Percentiles rank a stretch among this genome's conserved stretches.
These are phyloP conservation scores for Datisca glomerata DNA, from an alignment of 306 rosid species.

Conservation along the genomic window DNA sequence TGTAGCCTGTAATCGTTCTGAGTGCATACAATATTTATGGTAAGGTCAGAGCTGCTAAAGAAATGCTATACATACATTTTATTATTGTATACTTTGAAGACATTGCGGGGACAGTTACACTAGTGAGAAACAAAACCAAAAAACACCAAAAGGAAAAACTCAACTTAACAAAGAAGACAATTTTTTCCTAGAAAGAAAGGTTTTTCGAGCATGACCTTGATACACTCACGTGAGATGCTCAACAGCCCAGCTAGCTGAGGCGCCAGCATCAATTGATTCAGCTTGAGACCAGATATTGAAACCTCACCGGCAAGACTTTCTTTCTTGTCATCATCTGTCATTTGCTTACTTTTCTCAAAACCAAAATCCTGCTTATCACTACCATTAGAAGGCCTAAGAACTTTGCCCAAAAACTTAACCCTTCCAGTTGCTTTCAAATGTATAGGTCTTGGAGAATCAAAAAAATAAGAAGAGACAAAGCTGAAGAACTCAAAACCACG, in stretches of 20 bases:
- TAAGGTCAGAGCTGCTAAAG: too few relatives aligned
- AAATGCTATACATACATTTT: too few relatives aligned
- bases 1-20: too few relatives aligned
- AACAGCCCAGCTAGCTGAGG: constrained; percentile 69
- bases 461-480: constrained; percentile 45
- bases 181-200: constrained; percentile 3
- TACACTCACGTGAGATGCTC: constrained; percentile 43
- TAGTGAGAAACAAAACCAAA: too few relatives aligned
- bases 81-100: too few relatives aligned
- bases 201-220: constrained; percentile 48
- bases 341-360: constrained; percentile 26
- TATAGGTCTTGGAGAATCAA: constrained; percentile 74
- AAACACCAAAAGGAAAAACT: neutral
- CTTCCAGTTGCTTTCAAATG: constrained; percentile 77
- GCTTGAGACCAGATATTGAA: constrained; percentile 70
- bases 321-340: constrained; percentile 26
- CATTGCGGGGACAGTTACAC: too few relatives aligned
- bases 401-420: constrained; percentile 80
- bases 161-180: neutral
- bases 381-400: constrained; percentile 33
- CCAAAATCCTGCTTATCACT: constrained; percentile 28
- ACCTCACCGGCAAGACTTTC: constrained; percentile 63
- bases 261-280: constrained; percentile 85
- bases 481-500: constrained; percentile 74
- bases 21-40: too few relatives aligned